Base-by-base conservation (phyloP, 352 stramenopile genomes). In the Pythium insidiosum region DNA sequence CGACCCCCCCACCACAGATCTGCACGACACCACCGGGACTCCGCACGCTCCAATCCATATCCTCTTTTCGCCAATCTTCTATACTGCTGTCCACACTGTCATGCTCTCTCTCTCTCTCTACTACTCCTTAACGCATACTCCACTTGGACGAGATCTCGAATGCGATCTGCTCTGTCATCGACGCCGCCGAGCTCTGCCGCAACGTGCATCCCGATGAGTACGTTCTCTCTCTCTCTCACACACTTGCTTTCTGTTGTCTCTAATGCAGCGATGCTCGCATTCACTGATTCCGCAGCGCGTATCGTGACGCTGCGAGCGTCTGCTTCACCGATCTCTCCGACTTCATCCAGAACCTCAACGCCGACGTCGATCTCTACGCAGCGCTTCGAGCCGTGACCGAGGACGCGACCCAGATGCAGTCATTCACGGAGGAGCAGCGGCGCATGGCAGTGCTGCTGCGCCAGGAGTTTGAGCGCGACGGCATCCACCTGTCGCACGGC, bases 301-400 rank as follows among this genome's bases (percentile, higher is more conserved):
- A 88, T 67, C 73, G 93, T 15, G 50, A 77, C 13, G 75, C 72
- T 2, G 92, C 95, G 6, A 74, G 81, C 35, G 59, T 81, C 24
- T 96, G 89, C 18, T 97, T 98, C 55, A 79, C 67, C 9, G 58
- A 89, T n/a, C 50, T 98, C 13, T 93, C 82, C 43, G 83, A 96
- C 41, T 98, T 97, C 56, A 98, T 98, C 66, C 85, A 88, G 48
- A 82, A 90, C 51, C 60, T 98, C 15, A 98, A 98, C 70, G 78
- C 80, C 11, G 91, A 98, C 57, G 63, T 82, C 19, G 65, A 77
- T 9, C 63, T 98, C 16, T 98, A 97, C 62, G 46, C 76, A 12
- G 67, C 73, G n/a, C 52, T 98, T 16, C 58, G 62, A 19, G 53
- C 50, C 0, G 78, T 97, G n/a, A 81, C 68, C 1, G 60, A 81